phyloP scores from a whole-genome alignment of 2,329 filamentous ascomycete genomes.

The Sporothrix protearum region DNA sequence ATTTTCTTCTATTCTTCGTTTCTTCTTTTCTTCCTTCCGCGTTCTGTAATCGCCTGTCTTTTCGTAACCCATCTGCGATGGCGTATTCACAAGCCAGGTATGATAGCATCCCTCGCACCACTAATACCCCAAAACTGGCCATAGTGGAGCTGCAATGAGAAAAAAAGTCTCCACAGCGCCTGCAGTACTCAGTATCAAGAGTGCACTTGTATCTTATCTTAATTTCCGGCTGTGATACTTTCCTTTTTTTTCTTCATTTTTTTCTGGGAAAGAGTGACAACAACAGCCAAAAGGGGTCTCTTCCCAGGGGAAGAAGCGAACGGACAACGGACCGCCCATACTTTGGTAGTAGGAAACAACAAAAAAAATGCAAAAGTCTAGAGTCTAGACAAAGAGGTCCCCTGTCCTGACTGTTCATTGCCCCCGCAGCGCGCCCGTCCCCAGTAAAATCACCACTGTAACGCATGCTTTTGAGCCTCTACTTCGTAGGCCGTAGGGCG shows the following conservation, averaged over 20 bases:
- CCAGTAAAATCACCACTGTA: constrained; percentile 1
- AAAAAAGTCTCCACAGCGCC: constrained; percentile 10
- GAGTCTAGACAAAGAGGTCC: neutral
- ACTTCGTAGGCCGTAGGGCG: no score
- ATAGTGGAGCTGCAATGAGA: neutral
- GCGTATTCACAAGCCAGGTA: neutral
- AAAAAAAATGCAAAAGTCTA: no score
- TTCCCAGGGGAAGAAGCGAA: neutral
- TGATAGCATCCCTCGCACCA: constrained; percentile 9
- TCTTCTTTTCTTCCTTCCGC: neutral
- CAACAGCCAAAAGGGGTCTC: neutral
- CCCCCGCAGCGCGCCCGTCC: neutral
- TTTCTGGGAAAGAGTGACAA: constrained; percentile 1
- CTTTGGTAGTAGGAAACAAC: neutral
- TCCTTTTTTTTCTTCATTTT: neutral
- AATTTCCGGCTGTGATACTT: constrained; percentile 20
- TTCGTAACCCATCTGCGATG: neutral
- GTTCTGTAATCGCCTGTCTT: neutral
- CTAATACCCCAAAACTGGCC: neutral
- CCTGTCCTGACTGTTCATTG: neutral
- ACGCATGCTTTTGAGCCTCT: constrained; percentile 12
- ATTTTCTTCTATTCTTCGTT: no score
- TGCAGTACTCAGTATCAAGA: neutral
- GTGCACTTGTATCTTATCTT: no score
- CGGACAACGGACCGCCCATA: neutral